Conservation (phyloP, 129 eudicot species). For the Erigeron canadensis region DNA sequence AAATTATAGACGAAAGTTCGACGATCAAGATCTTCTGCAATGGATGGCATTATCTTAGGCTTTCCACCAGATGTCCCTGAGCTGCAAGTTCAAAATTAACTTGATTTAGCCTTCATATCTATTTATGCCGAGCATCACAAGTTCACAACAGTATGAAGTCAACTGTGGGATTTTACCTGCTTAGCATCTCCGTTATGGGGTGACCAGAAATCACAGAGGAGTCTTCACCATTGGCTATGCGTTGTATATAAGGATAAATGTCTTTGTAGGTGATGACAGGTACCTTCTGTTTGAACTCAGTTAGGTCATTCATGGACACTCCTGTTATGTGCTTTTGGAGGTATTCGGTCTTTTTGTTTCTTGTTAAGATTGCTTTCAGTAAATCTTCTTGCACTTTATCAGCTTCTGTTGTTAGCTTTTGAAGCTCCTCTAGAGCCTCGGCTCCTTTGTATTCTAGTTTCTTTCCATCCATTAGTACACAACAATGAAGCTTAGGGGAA, state of each 20-base stretch:
- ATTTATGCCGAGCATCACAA: neutral
- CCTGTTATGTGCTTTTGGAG: slow-evolving; percentile 44
- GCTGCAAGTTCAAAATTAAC: slow-evolving; percentile 46
- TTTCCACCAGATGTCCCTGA: slow-evolving; percentile 95
- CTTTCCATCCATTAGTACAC: slow-evolving; percentile 63
- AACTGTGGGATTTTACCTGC: slow-evolving; percentile 47
- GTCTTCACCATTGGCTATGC: slow-evolving; percentile 81
- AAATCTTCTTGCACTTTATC: slow-evolving; percentile 66
- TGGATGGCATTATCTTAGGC: slow-evolving; percentile 88
- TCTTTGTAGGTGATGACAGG: slow-evolving; percentile 66
- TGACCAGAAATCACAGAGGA: slow-evolving; percentile 69
- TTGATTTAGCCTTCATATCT: neutral
- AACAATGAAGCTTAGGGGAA: neutral
- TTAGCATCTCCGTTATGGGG: slow-evolving; percentile 79
- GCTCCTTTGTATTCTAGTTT: slow-evolving; percentile 83
- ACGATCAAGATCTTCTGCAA: slow-evolving; percentile 88
- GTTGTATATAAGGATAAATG: slow-evolving; percentile 66
- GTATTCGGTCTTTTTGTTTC: slow-evolving; percentile 69
- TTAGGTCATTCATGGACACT: slow-evolving; percentile 42
- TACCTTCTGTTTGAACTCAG: slow-evolving; percentile 45
- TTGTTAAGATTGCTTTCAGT: slow-evolving; percentile 49
- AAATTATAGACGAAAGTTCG: slow-evolving; percentile 78
- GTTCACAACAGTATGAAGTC: neutral
- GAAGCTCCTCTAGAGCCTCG: slow-evolving; percentile 70
- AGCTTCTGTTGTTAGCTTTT: slow-evolving; percentile 58